Conservation (phyloP, 495 filamentous ascomycete genomes). For the Apodospora peruviana region DNA sequence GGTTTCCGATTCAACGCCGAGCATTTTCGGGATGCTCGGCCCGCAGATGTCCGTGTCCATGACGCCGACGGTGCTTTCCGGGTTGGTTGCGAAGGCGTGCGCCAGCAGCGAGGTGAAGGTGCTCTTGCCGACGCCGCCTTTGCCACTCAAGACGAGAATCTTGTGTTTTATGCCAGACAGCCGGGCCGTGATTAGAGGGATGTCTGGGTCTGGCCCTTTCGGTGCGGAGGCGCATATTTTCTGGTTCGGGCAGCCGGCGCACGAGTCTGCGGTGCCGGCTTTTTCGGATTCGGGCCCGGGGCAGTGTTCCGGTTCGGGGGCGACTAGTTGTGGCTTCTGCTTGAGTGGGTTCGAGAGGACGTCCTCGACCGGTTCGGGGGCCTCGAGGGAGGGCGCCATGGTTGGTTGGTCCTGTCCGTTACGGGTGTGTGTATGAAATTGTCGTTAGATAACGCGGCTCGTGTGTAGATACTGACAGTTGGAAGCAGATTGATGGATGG, state of each 20-base stretch:
- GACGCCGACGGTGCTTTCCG: constrained; percentile 71
- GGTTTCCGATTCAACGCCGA: constrained; percentile 88
- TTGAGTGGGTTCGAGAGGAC: constrained; percentile 64
- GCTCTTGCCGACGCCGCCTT: constrained; percentile 94
- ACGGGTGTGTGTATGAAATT: background rate
- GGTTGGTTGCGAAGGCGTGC: constrained; percentile 77
- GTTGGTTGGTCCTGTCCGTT: background rate
- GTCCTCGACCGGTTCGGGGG: constrained; percentile 55
- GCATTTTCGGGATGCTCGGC: constrained; percentile 93
- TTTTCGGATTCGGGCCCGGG: constrained; percentile 85
- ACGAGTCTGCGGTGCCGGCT: constrained; percentile 82
- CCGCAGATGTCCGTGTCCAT: constrained; percentile 98
- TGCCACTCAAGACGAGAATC: constrained; percentile 84
- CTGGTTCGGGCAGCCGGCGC: constrained; percentile 93
- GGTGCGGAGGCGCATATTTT: constrained; percentile 88
- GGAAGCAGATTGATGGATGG: background rate
- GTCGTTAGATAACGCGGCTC: too few relatives aligned
- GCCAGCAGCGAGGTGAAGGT: constrained; percentile 85
- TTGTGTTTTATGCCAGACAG: constrained; percentile 82
- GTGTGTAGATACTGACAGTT: too few relatives aligned
- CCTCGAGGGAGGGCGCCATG: constrained; percentile 59
- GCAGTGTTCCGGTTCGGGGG: constrained; percentile 94
- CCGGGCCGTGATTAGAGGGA: constrained; percentile 77
- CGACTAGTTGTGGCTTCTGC: constrained; percentile 71
- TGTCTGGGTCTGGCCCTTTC: constrained; percentile 93